A percentile compares a stretch with the other conserved stretches of the same genome.
Evolutionary conservation across 305 asterid genomes (phyloP).

Genomic region (Ajuga reptans): DNA sequence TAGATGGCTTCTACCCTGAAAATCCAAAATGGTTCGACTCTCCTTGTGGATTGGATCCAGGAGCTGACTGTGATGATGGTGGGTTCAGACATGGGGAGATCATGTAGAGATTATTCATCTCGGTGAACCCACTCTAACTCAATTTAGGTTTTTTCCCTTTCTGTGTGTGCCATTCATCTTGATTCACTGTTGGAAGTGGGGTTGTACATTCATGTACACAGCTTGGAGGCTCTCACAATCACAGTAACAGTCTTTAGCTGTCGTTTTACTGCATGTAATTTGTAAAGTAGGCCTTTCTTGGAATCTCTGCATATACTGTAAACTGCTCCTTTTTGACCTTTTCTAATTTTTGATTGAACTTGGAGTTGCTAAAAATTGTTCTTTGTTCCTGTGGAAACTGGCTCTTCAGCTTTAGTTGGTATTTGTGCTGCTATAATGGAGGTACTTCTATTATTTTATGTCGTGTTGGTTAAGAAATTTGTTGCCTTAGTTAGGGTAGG

Average conservation of each 20-base stretch:
- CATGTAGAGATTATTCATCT: conserved; percentile 43
- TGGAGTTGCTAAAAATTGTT: conserved; percentile 3
- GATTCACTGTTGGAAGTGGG: conserved; percentile 38
- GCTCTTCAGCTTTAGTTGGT: too few species aligned
- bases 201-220: conserved; percentile 51
- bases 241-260: conserved; percentile 35
- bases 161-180: conserved; percentile 32
- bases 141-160: conserved; percentile 21
- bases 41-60: conserved; percentile 75
- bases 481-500: neutral
- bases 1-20: conserved; percentile 75
- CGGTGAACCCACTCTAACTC: conserved; percentile 49
- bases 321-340: conserved; percentile 33
- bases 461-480: neutral
- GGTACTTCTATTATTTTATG: neutral
- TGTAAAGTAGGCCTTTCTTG: conserved; percentile 48
- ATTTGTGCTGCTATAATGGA: neutral
- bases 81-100: conserved; percentile 77
- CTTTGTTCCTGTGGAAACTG: too few species aligned
- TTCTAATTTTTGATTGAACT: conserved; percentile 22
- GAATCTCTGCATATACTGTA: conserved; percentile 62
- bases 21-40: conserved; percentile 94
- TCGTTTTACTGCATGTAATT: conserved; percentile 43
- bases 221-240: conserved; percentile 31
- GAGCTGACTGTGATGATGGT: conserved; percentile 64